Evolutionary conservation across 768 basidiomycete species (phyloP), one percentile per base, ranked within the genome.

Genomic region (Candolleomyces aberdarensis): DNA sequence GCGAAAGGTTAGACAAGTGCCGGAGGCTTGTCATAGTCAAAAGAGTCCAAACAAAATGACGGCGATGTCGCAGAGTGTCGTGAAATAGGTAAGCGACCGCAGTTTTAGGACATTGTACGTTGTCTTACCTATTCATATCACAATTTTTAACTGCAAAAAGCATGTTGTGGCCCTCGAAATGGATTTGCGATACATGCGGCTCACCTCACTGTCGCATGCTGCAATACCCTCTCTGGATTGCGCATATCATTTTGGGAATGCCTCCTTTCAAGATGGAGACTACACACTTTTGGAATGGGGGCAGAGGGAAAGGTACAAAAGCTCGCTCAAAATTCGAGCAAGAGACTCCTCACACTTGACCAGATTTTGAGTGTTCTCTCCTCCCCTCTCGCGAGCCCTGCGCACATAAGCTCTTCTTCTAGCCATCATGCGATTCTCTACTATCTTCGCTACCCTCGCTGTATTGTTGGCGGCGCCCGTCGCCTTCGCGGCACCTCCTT

Each of bases 371-470:
- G 52, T 32, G 19, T 15, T 51, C 20, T 10, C 49, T 29, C 11
- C 52, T 29, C 11, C 52, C 15, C 32, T 26, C 52, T n/a, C 15
- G 14, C 8, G 8, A 46, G 3, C 44, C 19, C 44, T 11, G 44
- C 44, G 44, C 15, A 46, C 52, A 5, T 36, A 39, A 15, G 14
- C 29, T 54, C 52, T 39, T 36, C 52, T 31, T 31, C 32, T 20
- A 51, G 32, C 49, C 10, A 54, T n/a, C 52, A 54, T 54, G 52
- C 52, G 52, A 43, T 58, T 62, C 32, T 39, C 57, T 41, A 13
- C 44, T 36, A 19, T 54, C 15, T 56, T 62, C 44, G 39, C 48
- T 36, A 53, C 49, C 22, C 61, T 57, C 44, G 56, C 49, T 22
- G 19, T 57, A n/a, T 20, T 57, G 10, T 26, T 62, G 39, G 22